Evolutionary conservation across 495 filamentous ascomycete species (phyloP).

Genomic region (Neurospora pannonica): DNA sequence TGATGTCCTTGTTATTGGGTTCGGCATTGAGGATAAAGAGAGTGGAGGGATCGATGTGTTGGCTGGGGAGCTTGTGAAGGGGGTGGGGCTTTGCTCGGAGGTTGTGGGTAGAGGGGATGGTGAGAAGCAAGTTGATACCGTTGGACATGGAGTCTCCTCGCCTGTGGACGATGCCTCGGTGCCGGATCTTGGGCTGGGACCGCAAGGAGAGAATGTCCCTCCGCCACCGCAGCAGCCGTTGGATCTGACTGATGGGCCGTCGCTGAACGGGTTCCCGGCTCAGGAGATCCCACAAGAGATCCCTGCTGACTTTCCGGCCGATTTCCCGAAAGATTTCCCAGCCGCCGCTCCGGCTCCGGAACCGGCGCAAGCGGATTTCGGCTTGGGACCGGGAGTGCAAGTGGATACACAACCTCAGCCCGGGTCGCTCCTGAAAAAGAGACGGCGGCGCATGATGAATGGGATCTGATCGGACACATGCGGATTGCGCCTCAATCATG

Average conservation of each 20-base stretch:
- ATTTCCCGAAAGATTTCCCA: neutral
- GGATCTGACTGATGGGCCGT: neutral
- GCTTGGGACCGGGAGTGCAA: neutral
- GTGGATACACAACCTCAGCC: neutral
- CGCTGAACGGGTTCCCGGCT: neutral
- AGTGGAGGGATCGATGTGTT: conserved; percentile 37
- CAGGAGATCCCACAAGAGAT: neutral
- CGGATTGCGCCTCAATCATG: neutral
- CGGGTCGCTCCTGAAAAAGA: neutral
- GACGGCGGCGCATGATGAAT: neutral
- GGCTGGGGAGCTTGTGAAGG: conserved; percentile 36
- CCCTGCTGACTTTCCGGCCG: neutral
- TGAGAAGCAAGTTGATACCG: neutral
- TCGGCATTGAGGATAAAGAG: conserved; percentile 39
- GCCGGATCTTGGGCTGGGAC: neutral
- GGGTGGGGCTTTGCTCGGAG: conserved; percentile 24
- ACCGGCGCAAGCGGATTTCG: neutral
- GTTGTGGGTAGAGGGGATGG: neutral
- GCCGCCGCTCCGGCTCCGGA: neutral
- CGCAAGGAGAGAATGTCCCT: neutral
- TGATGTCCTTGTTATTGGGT: conserved; percentile 39
- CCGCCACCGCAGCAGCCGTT: neutral
- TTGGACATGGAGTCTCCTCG: neutral
- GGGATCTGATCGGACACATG: neutral
- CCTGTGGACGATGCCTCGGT: neutral